Evolutionary conservation across 306 rosid species (phyloP).

Genomic region (Cucurbita moschata): DNA sequence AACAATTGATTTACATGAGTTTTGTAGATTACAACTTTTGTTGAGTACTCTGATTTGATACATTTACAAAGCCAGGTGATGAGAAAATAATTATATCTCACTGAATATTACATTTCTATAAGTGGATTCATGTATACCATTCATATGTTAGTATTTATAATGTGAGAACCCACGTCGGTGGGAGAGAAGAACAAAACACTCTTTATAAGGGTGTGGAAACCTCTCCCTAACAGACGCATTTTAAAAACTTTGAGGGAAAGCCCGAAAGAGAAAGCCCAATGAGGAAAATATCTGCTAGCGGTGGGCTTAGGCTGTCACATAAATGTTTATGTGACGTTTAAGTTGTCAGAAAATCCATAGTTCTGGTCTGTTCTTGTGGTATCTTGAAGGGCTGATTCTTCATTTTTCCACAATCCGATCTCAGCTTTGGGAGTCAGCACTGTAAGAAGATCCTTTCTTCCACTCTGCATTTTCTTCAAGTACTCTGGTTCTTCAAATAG

Average conservation of each 20-base stretch:
- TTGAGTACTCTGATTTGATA: not conserved
- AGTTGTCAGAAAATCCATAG: constrained; percentile 6
- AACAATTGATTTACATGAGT: not conserved
- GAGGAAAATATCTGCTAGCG: no score
- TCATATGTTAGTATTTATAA: not conserved
- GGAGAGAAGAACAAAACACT: no score
- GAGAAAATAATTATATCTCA: not conserved
- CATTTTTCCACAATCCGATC: constrained; percentile 7
- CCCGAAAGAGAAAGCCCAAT: no score
- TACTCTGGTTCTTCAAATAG: constrained; percentile 31
- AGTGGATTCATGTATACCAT: not conserved
- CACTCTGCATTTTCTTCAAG: constrained; percentile 27
- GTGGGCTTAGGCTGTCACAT: no score
- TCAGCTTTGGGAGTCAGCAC: constrained; percentile 10
- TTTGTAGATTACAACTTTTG: not conserved
- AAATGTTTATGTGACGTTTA: not conserved
- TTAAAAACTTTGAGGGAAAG: no score
- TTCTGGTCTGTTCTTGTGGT: not conserved
- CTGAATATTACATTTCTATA: not conserved
- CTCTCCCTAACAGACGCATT: no score
- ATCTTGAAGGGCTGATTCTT: constrained; percentile 2
- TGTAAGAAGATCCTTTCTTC: constrained; percentile 16
- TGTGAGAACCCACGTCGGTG: no score
- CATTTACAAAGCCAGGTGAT: not conserved
- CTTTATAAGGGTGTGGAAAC: no score